Evolutionary conservation across 108 stramenopile genomes (phyloP).

Genomic region (Schizochytrium sp.): DNA sequence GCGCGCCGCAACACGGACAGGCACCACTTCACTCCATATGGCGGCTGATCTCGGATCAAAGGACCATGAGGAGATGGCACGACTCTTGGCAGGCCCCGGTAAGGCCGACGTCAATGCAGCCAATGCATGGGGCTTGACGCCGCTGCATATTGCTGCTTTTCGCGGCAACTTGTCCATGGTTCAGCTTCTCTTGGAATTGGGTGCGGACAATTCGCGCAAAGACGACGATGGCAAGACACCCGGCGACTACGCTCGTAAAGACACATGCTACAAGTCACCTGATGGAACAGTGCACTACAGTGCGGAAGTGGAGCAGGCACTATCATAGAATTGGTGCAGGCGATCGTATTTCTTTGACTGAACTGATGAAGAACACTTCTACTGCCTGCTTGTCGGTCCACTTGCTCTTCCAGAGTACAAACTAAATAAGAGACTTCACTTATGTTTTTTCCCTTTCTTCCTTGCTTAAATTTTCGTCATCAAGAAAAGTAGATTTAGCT

Average conservation of each 20-base stretch:
- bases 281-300: neutral
- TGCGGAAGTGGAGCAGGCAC: neutral
- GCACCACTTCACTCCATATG: neutral
- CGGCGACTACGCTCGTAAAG: neutral
- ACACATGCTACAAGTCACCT: neutral
- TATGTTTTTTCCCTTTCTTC: no score
- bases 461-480: no score
- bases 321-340: no score
- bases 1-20: neutral
- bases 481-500: no score
- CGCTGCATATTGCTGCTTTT: conserved; percentile 6
- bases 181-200: neutral
- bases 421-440: no score
- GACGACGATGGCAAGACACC: neutral
- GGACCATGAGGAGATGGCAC: neutral
- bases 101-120: neutral
- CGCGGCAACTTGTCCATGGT: neutral
- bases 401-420: no score
- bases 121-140: neutral
- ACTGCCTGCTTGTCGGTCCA: no score
- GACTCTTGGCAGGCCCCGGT: neutral
- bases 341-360: no score
- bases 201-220: neutral
- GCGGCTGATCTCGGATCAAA: neutral
- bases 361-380: no score